These are phyloP conservation scores for Cystobasidium ongulense DNA, from an alignment of 768 basidiomycete species.

Conservation along the genomic window DNA sequence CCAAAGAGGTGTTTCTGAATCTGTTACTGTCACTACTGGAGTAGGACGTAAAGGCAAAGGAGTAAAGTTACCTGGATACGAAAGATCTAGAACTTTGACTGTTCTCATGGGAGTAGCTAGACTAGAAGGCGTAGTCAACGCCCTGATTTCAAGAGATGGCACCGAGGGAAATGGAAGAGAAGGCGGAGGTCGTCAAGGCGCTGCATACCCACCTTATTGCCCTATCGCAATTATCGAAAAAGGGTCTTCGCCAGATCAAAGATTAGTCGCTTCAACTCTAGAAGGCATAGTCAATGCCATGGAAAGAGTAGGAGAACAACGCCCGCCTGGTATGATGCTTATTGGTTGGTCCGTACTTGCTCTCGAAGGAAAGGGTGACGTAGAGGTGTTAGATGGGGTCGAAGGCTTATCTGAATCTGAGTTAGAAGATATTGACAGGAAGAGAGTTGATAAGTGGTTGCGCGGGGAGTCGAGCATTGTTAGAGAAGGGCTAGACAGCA, in stretches of 20 bases:
- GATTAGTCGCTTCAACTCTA: constrained; percentile 71
- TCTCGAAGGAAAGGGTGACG: constrained; percentile 63
- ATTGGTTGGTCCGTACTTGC: constrained; percentile 84
- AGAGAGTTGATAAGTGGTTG: constrained; percentile 18
- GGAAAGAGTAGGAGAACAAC: constrained; percentile 68
- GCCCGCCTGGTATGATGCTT: constrained; percentile 93
- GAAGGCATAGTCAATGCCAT: constrained; percentile 62
- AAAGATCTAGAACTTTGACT: constrained; percentile 67
- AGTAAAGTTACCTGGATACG: constrained; percentile 79
- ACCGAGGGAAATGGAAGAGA: constrained; percentile 35
- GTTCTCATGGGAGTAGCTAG: constrained; percentile 94
- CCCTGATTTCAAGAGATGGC: constrained; percentile 48
- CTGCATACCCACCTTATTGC: constrained; percentile 61
- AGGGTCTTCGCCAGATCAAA: constrained; percentile 87
- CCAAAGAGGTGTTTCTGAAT: constrained; percentile 86
- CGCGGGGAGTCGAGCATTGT: constrained; percentile 1
- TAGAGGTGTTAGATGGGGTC: constrained; percentile 56
- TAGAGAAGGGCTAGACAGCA: constrained; percentile 26
- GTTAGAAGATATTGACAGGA: constrained; percentile 20
- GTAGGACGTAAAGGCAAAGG: constrained; percentile 77
- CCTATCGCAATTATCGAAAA: constrained; percentile 93
- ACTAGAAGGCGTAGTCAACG: constrained; percentile 60
- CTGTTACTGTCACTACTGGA: constrained; percentile 82
- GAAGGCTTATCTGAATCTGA: constrained; percentile 17
- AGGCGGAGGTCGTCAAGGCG: constrained; percentile 51